Percentiles rank a stretch among this genome's conserved stretches.
These are phyloP conservation scores for Peziza echinospora DNA, from an alignment of 495 filamentous ascomycete genomes.

Conservation along the genomic window DNA sequence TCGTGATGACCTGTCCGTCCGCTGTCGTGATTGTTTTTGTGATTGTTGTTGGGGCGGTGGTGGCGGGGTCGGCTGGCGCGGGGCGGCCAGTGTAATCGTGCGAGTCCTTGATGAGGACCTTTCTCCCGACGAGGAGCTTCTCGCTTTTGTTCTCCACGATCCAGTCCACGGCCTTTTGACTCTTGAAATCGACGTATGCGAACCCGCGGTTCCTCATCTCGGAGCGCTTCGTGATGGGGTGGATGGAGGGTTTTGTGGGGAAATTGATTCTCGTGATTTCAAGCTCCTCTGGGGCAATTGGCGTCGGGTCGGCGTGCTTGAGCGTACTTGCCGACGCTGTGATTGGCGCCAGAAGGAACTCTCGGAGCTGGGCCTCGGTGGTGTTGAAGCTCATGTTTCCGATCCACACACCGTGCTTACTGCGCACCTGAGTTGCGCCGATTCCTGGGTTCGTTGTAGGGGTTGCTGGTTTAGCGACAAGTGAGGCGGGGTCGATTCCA, in stretches of 20 bases:
- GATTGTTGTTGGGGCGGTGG: constrained; percentile 12
- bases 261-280: neutral
- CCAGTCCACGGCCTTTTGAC: constrained; percentile 38
- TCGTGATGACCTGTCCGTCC: constrained; percentile 11
- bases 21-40: constrained; percentile 7
- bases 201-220: constrained; percentile 59
- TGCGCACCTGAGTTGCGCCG: constrained; percentile 26
- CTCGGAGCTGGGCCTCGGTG: constrained; percentile 46
- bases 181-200: constrained; percentile 82
- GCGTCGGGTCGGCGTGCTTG: constrained; percentile 25
- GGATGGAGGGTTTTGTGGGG: constrained; percentile 32
- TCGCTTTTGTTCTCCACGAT: constrained; percentile 56
- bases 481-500: constrained; percentile 18
- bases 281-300: neutral
- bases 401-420: constrained; percentile 77
- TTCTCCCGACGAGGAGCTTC: constrained; percentile 47
- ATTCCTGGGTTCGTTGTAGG: constrained; percentile 13
- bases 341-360: constrained; percentile 37
- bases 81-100: constrained; percentile 66
- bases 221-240: constrained; percentile 60
- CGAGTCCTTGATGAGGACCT: constrained; percentile 75
- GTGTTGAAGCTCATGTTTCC: constrained; percentile 74
- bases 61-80: constrained; percentile 21
- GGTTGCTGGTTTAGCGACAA: constrained; percentile 17
- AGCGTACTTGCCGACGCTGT: constrained; percentile 10